Evolutionary conservation across 805 yeast species (phyloP).

Genomic region (Candida silvatica): DNA sequence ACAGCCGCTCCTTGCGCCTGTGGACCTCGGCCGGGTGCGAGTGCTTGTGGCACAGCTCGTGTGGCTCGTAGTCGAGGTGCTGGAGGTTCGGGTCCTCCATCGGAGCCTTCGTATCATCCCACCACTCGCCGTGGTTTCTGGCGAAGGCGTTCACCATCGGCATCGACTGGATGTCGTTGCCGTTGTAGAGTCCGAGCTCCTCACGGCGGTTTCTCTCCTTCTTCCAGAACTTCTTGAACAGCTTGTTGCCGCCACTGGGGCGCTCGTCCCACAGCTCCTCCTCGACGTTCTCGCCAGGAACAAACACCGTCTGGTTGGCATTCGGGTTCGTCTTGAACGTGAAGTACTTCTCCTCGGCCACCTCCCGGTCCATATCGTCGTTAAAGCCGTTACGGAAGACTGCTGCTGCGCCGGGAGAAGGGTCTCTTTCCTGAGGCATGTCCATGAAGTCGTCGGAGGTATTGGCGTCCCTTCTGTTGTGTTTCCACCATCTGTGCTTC

Average conservation of each 20-base stretch:
- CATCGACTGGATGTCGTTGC: conserved; percentile 15
- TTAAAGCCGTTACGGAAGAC: no score
- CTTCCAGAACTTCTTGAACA: not conserved
- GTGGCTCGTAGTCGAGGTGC: not conserved
- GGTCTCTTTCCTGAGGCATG: no score
- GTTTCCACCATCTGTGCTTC: no score
- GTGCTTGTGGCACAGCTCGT: not conserved
- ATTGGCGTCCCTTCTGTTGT: no score
- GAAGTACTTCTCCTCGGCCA: conserved; percentile 2
- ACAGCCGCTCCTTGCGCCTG: not conserved
- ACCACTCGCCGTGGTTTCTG: conserved; percentile 14
- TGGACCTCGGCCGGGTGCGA: not conserved
- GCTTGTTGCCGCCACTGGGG: not conserved
- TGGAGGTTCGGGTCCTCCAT: not conserved
- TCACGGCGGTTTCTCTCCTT: not conserved
- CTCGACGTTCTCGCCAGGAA: not conserved
- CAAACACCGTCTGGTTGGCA: not conserved
- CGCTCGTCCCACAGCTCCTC: not conserved
- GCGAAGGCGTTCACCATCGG: conserved; percentile 16
- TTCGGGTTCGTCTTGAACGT: conserved; percentile 1
- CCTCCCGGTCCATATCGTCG: not conserved
- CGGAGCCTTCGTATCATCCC: conserved; percentile 5
- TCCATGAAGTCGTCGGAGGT: no score
- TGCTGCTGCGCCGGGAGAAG: no score
- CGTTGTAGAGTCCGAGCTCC: conserved; percentile 2